Conservation (phyloP, 2,329 filamentous ascomycete genomes). For the Tolypocladium tundrense region DNA sequence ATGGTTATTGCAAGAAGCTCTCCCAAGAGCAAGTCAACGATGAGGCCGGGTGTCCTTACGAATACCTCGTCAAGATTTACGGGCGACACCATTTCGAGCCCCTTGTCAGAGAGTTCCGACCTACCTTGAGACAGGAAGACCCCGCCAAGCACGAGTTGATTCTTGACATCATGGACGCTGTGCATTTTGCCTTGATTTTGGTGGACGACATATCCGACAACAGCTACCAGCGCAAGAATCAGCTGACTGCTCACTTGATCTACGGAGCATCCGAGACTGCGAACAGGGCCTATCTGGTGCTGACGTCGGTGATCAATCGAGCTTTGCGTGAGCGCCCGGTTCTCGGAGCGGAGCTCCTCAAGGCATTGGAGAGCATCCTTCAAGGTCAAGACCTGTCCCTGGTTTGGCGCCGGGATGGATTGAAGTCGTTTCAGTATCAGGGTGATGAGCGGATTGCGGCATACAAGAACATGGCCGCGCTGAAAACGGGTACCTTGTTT, state of each 20-base stretch:
- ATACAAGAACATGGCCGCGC: constrained; percentile 7
- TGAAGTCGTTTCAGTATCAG: constrained; percentile 3
- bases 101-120: constrained; percentile 4
- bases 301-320: constrained; percentile 7
- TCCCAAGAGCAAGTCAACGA: background rate
- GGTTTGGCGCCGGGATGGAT: constrained; percentile 7
- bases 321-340: constrained; percentile 5
- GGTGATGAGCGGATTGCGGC: constrained; percentile 1
- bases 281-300: constrained; percentile 8
- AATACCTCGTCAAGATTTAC: constrained; percentile 7
- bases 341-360: constrained; percentile 5
- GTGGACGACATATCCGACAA: constrained; percentile 9
- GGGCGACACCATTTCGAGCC: constrained; percentile 5
- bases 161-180: constrained; percentile 9
- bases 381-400: constrained; percentile 8
- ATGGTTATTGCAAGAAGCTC: constrained; percentile 1
- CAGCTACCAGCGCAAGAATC: constrained; percentile 7
- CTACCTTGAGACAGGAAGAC: constrained; percentile 1
- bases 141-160: constrained; percentile 4
- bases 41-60: constrained; percentile 4
- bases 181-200: constrained; percentile 8
- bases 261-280: constrained; percentile 8
- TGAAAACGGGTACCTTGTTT: constrained; percentile 8
- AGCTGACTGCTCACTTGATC: constrained; percentile 7
- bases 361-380: constrained; percentile 6